Conservation (phyloP, 768 basidiomycete genomes). For the Lactarius hengduanensis region DNA sequence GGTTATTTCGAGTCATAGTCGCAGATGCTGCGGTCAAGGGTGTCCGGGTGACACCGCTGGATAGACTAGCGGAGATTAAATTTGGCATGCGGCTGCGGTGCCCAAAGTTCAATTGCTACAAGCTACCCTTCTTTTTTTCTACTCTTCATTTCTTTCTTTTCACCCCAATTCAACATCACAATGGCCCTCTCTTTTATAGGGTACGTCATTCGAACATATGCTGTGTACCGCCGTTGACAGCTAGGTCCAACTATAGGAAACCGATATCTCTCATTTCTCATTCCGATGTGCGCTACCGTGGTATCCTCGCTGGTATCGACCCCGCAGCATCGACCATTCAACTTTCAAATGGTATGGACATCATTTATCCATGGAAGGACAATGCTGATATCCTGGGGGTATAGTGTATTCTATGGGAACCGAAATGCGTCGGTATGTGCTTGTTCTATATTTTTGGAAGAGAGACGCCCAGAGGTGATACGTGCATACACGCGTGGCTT, state of each 20-base stretch:
- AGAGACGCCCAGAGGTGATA: conserved; percentile 52
- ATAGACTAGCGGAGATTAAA: background rate
- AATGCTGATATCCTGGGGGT: background rate
- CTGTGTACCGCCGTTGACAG: conserved; percentile 11
- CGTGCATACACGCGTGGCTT: conserved; percentile 56
- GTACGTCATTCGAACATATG: conserved; percentile 5
- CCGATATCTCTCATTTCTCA: conserved; percentile 88
- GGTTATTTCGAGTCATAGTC: background rate
- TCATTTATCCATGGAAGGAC: background rate
- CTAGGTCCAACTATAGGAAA: conserved; percentile 51
- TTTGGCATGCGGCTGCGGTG: background rate
- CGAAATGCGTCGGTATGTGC: conserved; percentile 70
- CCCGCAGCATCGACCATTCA: conserved; percentile 83
- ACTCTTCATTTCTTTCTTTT: conserved; percentile 2
- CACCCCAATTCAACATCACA: conserved; percentile 12
- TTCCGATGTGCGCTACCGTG: conserved; percentile 87
- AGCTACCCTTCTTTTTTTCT: background rate
- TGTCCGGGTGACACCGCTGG: background rate
- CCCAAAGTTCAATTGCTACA: conserved; percentile 1
- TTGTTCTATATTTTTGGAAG: conserved; percentile 35
- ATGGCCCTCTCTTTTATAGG: conserved; percentile 31
- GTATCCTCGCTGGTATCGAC: conserved; percentile 85
- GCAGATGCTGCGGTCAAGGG: background rate
- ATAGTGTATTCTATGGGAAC: conserved; percentile 86
- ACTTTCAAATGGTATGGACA: conserved; percentile 73